Conservation (phyloP, 176 grass and related monocot genomes). For the Juncus effusus region DNA sequence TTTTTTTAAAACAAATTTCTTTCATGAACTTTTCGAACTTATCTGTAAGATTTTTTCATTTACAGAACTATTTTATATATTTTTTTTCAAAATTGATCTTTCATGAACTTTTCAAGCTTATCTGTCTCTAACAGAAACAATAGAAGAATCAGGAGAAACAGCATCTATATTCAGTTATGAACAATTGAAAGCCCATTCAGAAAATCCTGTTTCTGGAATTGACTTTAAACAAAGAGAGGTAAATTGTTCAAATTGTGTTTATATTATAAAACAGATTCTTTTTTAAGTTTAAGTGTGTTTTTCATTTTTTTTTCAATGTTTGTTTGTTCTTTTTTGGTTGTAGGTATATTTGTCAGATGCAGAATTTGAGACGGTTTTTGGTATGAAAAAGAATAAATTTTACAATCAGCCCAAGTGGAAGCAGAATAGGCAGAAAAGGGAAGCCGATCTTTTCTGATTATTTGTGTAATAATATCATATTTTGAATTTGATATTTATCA, state of each 20-base stretch:
- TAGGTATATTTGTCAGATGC: conserved; percentile 7
- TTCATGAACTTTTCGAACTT: too few species aligned
- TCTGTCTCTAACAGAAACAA: not conserved
- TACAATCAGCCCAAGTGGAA: not conserved
- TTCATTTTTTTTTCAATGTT: not conserved
- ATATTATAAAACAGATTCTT: not conserved
- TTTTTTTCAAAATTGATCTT: too few species aligned
- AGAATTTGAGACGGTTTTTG: not conserved
- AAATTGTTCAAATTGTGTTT: not conserved
- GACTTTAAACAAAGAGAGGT: not conserved
- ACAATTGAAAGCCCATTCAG: not conserved
- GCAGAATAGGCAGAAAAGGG: not conserved
- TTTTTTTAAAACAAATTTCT: too few species aligned
- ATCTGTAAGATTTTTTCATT: too few species aligned
- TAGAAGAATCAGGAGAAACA: not conserved
- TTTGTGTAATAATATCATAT: too few species aligned
- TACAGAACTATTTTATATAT: too few species aligned
- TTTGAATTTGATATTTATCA: too few species aligned
- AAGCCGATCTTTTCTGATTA: too few species aligned
- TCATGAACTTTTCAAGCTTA: too few species aligned
- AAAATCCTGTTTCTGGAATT: not conserved
- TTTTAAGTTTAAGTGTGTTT: not conserved
- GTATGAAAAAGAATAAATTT: not conserved
- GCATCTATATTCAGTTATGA: not conserved
- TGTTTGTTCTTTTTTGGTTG: not conserved